Evolutionary conservation across 2,329 filamentous ascomycete species (phyloP).

Genomic region (Colletotrichum melonis): DNA sequence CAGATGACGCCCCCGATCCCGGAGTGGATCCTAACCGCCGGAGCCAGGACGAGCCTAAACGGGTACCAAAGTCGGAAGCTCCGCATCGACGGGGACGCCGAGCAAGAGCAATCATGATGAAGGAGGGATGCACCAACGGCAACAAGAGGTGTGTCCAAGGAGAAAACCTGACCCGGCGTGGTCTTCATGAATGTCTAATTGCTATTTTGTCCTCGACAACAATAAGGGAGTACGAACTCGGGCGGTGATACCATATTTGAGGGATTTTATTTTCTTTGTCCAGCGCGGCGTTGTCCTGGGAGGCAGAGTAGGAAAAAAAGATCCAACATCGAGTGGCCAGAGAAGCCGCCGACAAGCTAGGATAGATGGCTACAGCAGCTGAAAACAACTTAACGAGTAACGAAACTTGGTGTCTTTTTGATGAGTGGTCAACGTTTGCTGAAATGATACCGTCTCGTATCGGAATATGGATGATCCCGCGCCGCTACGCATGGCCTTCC

Average conservation of each 20-base stretch:
- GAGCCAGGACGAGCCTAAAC: conserved; percentile 61
- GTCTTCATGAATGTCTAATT: conserved; percentile 37
- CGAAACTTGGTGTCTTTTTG: not conserved
- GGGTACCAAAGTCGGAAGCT: conserved; percentile 56
- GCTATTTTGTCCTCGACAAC: conserved; percentile 21
- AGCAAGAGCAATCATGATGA: conserved; percentile 40
- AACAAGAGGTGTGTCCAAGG: not conserved
- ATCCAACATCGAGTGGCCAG: conserved; percentile 3
- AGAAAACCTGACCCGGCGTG: conserved; percentile 26
- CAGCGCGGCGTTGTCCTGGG: conserved; percentile 33
- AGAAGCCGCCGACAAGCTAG: conserved; percentile 2
- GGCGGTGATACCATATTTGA: conserved; percentile 37
- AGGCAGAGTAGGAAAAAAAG: conserved; percentile 9
- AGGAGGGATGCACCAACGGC: not conserved
- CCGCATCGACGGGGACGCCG: conserved; percentile 37
- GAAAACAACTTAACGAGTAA: conserved; percentile 28
- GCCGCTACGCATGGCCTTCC: not conserved
- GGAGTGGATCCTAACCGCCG: conserved; percentile 68
- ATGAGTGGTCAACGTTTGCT: not conserved
- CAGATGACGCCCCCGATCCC: conserved; percentile 71
- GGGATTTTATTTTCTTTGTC: conserved; percentile 30
- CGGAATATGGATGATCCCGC: conserved; percentile 28
- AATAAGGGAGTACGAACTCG: conserved; percentile 22
- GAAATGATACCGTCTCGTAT: not conserved
- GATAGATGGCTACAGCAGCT: conserved; percentile 24